Percentiles rank a stretch among this genome's conserved stretches.
Conservation (phyloP, 2,329 filamentous ascomycete species). For the Ophiocordyceps robertsii region DNA sequence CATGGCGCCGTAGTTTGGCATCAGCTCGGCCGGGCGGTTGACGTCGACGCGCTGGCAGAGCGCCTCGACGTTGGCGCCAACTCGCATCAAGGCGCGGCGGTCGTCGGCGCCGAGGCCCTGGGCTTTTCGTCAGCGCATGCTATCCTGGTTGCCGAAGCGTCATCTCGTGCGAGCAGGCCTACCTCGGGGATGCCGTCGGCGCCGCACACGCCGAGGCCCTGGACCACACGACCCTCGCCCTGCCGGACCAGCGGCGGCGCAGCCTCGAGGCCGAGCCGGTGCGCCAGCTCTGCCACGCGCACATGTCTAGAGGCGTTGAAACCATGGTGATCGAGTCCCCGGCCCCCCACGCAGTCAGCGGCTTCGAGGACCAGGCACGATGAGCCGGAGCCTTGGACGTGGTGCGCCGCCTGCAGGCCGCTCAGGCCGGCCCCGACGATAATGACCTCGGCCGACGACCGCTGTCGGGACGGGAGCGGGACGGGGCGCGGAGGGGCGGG, state of each 20-base stretch:
- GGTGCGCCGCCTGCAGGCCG: slow-evolving; percentile 11
- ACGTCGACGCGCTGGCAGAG: slow-evolving; percentile 9
- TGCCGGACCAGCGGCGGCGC: neutral
- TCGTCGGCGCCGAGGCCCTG: slow-evolving; percentile 3
- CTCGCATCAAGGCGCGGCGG: slow-evolving; percentile 6
- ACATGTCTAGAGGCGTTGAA: neutral
- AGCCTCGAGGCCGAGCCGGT: neutral
- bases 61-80: slow-evolving; percentile 7
- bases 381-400: slow-evolving; percentile 9
- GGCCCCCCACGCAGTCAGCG: neutral
- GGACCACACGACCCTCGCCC: neutral
- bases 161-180: neutral
- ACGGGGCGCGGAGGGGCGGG: no score
- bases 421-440: slow-evolving; percentile 12
- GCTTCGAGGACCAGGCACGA: slow-evolving; percentile 11
- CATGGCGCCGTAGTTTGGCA: slow-evolving; percentile 8
- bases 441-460: slow-evolving; percentile 9
- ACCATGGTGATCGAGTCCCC: neutral
- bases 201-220: neutral
- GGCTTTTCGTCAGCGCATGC: slow-evolving; percentile 2
- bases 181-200: neutral
- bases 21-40: slow-evolving; percentile 5
- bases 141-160: neutral
- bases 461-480: neutral
- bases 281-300: neutral